Conservation (phyloP, 2,329 filamentous ascomycete species). For the Alternaria panax region DNA sequence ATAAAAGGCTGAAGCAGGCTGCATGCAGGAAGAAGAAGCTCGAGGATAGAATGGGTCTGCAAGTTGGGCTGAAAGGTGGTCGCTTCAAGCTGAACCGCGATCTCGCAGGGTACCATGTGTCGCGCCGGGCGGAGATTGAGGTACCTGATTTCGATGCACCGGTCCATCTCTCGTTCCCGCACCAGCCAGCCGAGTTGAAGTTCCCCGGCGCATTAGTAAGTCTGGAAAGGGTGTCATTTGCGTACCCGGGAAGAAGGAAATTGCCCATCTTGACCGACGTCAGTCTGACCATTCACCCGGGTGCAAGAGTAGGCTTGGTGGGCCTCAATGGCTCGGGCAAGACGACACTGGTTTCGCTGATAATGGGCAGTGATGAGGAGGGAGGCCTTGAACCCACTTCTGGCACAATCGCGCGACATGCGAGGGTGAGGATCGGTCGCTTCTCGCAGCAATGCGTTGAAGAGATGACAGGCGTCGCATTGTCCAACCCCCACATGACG, state of each 20-base stretch:
- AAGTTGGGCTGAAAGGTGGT: constrained; percentile 74
- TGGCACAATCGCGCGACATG: constrained; percentile 70
- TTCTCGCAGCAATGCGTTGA: constrained; percentile 84
- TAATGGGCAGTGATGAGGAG: constrained; percentile 61
- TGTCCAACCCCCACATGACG: constrained; percentile 63
- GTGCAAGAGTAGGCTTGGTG: constrained; percentile 76
- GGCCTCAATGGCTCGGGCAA: constrained; percentile 85
- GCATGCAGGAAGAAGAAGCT: constrained; percentile 85
- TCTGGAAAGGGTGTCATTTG: constrained; percentile 72
- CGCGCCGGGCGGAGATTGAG: constrained; percentile 71
- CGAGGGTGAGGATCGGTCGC: constrained; percentile 74
- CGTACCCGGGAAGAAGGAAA: constrained; percentile 61
- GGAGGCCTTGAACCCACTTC: constrained; percentile 60
- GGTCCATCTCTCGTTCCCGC: constrained; percentile 65
- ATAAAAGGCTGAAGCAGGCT: constrained; percentile 85
- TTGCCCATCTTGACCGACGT: constrained; percentile 66
- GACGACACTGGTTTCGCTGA: constrained; percentile 75
- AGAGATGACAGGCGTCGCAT: constrained; percentile 65
- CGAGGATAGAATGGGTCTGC: constrained; percentile 79
- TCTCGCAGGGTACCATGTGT: constrained; percentile 59
- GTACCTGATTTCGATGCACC: constrained; percentile 66
- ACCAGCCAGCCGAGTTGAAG: constrained; percentile 71
- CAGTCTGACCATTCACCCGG: constrained; percentile 72
- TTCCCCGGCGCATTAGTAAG: constrained; percentile 78
- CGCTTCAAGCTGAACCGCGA: constrained; percentile 85